A percentile compares a stretch with the other conserved stretches of the same genome.
phyloP scores from a whole-genome alignment of 2,329 filamentous ascomycete genomes.

The Epichloe amarillans region DNA sequence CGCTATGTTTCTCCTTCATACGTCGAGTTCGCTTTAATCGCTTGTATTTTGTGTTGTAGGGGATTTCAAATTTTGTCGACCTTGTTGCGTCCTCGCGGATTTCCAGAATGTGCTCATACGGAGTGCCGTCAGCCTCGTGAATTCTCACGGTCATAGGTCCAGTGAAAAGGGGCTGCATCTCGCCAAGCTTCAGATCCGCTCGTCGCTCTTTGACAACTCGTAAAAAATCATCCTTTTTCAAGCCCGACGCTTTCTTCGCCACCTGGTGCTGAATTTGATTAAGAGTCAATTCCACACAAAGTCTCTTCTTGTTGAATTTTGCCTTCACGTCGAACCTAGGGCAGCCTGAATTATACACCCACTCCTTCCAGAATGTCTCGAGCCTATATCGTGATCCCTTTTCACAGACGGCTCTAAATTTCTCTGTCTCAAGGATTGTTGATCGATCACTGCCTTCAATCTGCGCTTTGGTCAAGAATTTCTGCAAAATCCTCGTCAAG shows the following conservation, averaged over 20 bases:
- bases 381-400: constrained; percentile 77
- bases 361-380: constrained; percentile 87
- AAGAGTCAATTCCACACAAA: constrained; percentile 86
- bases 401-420: constrained; percentile 75
- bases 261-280: constrained; percentile 53
- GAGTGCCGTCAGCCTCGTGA: constrained; percentile 94
- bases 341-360: constrained; percentile 79
- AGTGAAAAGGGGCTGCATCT: constrained; percentile 70
- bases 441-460: constrained; percentile 48
- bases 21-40: constrained; percentile 78
- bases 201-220: constrained; percentile 71
- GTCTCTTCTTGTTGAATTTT: constrained; percentile 92
- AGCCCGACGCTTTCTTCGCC: constrained; percentile 24
- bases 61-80: constrained; percentile 72
- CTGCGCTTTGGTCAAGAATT: constrained; percentile 74
- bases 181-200: constrained; percentile 53
- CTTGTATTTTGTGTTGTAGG: constrained; percentile 99
- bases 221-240: constrained; percentile 73
- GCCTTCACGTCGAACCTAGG: constrained; percentile 78
- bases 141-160: constrained; percentile 97
- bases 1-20: constrained; percentile 58
- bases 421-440: constrained; percentile 58
- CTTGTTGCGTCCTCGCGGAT: constrained; percentile 77
- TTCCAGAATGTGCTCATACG: constrained; percentile 94
- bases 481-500: constrained; percentile 72